Base-by-base conservation (phyloP, 75 land plant species). In the Pseudotsuga menziesii region DNA sequence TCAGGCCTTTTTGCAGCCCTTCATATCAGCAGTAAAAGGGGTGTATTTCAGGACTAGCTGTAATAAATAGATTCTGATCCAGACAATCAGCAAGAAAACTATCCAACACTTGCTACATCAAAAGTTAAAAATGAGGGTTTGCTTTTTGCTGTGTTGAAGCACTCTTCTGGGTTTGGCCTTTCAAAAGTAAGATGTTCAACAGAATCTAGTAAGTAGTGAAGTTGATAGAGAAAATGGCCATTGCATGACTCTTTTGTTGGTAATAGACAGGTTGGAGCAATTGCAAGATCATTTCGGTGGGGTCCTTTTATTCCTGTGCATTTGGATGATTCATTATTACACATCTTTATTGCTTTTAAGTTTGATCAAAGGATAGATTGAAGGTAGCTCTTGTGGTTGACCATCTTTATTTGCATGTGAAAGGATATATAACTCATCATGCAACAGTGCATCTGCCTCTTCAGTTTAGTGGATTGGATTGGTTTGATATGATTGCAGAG, bases 401-500 rank as follows among this genome's bases (percentile, higher is more conserved):
- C 71, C 60, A 60, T 12, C 48, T 76, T 14, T 67, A 81, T 17
- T 35, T 75, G 52, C 7, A 35, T 14, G 85, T 88, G 22, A 81
- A 57, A 82, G 92, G 92, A 52, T 91, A 86, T 52, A 76, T 88
- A 76, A 89, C 91, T 12, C 85, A 89, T 89, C 79, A 82, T 76
- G 85, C 83, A 82, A 89, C 88, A 11, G 74, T 91, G 39, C 84
- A 87, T 48, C 25, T 85, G 63, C 85, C 87, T 54, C 89, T 89
- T 41, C 86, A 85, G 78, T 89, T 85, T 57, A 83, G 82, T 76
- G 93, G 93, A 59, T 69, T 91, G 73, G 79, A 76, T 4, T 91
- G 93, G 93, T 91, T 91, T 80, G 91, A 91, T 61, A 41, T 57
- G 54, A 87, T 89, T 44, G 89, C 88, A 58, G 80, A 85, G 36